Conservation (phyloP, 2,329 filamentous ascomycete genomes). For the Pleoardoris graminearum region DNA sequence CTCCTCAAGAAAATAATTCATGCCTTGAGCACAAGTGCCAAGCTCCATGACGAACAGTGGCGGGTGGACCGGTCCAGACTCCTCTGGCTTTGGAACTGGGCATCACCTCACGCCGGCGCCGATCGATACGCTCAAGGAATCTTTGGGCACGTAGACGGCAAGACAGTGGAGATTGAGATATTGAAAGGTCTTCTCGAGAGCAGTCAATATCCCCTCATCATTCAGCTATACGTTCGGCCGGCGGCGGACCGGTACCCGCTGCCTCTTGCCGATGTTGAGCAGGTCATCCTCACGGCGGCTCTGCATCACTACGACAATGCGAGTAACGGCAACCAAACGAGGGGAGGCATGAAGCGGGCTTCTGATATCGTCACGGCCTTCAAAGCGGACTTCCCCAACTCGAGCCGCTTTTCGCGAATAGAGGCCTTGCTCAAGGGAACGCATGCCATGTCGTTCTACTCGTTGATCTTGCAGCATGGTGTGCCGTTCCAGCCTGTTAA, state of each 20-base stretch:
- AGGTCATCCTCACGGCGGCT: conserved; percentile 64
- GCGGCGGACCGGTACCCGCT: conserved; percentile 56
- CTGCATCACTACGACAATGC: conserved; percentile 79
- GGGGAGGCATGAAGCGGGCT: conserved; percentile 77
- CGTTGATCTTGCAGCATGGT: conserved; percentile 75
- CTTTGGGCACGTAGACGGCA: conserved; percentile 60
- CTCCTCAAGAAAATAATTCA: conserved; percentile 64
- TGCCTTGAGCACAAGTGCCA: conserved; percentile 55
- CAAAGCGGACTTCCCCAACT: conserved; percentile 58
- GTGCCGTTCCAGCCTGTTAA: conserved; percentile 79
- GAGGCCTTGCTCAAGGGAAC: conserved; percentile 72
- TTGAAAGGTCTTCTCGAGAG: conserved; percentile 68
- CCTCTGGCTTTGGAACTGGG: conserved; percentile 76
- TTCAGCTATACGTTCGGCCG: conserved; percentile 61
- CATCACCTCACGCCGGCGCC: conserved; percentile 52
- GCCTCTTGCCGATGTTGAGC: conserved; percentile 56
- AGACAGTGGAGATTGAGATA: conserved; percentile 70
- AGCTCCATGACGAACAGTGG: conserved; percentile 60
- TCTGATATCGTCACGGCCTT: conserved; percentile 64
- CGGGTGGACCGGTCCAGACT: conserved; percentile 62
- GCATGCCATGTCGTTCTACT: conserved; percentile 74
- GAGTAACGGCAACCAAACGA: conserved; percentile 75
- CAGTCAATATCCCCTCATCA: conserved; percentile 65
- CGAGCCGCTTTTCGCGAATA: conserved; percentile 58
- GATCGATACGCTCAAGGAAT: conserved; percentile 53